Percentiles rank a stretch among this genome's conserved stretches.
Conservation (phyloP, 345 rosid species). For the Eucalyptus rudis region DNA sequence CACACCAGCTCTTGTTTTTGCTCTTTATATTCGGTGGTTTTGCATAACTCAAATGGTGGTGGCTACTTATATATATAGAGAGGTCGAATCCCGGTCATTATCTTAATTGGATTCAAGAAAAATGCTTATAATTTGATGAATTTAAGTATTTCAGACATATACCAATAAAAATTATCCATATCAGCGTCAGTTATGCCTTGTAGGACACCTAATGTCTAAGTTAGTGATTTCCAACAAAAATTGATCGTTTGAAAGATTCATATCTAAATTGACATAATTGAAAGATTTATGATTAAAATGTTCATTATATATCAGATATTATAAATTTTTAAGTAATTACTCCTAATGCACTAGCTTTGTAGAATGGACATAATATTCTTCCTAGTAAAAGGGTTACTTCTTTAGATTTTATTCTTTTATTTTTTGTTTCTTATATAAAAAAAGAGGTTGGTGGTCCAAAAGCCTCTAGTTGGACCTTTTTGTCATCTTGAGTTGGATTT, state of each 20-base stretch:
- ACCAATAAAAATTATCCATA: too few species aligned
- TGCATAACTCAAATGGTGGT: not conserved
- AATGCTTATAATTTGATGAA: too few species aligned
- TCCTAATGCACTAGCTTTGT: not conserved
- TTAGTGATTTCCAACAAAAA: too few species aligned
- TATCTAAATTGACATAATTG: accelerated
- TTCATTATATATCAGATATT: too few species aligned
- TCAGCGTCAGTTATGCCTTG: accelerated
- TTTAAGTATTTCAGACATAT: too few species aligned
- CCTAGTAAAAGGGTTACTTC: not conserved
- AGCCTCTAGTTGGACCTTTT: not conserved
- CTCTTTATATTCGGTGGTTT: not conserved
- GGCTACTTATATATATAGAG: not conserved
- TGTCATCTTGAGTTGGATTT: not conserved
- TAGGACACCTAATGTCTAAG: accelerated
- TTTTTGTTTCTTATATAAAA: not conserved
- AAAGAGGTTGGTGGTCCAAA: not conserved
- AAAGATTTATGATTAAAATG: too few species aligned
- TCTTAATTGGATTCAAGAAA: not conserved
- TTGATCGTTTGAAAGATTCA: too few species aligned
- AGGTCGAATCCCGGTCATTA: not conserved
- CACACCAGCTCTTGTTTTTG: not conserved
- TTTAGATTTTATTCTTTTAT: not conserved
- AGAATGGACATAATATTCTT: not conserved
- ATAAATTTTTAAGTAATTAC: too few species aligned